Percentiles rank a stretch among this genome's conserved stretches.
Conservation (phyloP, 1,139 yeast species). For the Meyerozyma athensensis region DNA sequence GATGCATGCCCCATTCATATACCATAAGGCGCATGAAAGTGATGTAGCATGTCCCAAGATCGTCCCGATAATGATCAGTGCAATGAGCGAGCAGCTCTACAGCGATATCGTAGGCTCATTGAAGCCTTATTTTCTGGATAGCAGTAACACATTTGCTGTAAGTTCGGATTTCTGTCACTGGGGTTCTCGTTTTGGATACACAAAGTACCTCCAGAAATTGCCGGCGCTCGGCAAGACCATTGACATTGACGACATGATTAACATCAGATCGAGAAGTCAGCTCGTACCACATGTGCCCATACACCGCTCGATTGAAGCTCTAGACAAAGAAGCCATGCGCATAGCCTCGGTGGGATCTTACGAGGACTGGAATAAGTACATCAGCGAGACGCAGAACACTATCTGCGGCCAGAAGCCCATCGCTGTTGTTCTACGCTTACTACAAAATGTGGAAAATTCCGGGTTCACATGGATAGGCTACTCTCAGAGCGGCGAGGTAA, state of each 20-base stretch:
- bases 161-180: slow-evolving; percentile 96
- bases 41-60: slow-evolving; percentile 46
- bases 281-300: slow-evolving; percentile 36
- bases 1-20: slow-evolving; percentile 84
- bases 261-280: slow-evolving; percentile 9
- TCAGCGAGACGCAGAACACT: slow-evolving; percentile 72
- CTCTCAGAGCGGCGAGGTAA: slow-evolving; percentile 66
- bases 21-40: slow-evolving; percentile 37
- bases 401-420: slow-evolving; percentile 92
- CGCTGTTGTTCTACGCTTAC: slow-evolving; percentile 51
- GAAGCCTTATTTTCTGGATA: slow-evolving; percentile 50
- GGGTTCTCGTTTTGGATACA: slow-evolving; percentile 79
- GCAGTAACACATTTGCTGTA: slow-evolving; percentile 64
- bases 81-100: slow-evolving; percentile 45
- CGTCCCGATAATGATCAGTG: slow-evolving; percentile 79
- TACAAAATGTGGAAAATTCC: slow-evolving; percentile 27
- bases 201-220: slow-evolving; percentile 45
- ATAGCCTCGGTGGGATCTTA: slow-evolving; percentile 54
- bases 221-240: slow-evolving; percentile 10
- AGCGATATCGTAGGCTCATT: slow-evolving; percentile 44
- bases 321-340: slow-evolving; percentile 69
- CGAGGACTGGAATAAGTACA: slow-evolving; percentile 61
- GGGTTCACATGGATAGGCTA: slow-evolving; percentile 74
- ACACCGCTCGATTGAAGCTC: slow-evolving; percentile 62
- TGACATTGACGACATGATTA: slow-evolving; percentile 9